phyloP scores from a whole-genome alignment of 2,329 filamentous ascomycete species.

The Penicillium sp. region DNA sequence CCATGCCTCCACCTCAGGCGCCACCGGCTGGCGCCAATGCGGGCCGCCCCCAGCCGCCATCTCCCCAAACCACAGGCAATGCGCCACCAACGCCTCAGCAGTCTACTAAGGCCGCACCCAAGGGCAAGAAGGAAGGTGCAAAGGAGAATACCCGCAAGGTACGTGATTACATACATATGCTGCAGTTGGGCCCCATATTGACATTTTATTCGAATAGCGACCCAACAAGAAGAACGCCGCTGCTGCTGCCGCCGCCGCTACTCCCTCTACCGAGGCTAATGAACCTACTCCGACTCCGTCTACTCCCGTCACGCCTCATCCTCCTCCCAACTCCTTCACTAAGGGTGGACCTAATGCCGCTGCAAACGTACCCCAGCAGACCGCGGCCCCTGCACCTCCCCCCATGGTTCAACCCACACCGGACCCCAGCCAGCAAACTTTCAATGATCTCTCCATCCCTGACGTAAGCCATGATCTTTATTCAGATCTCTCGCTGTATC shows the following conservation, averaged over 20 bases:
- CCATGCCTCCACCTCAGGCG: slow-evolving; percentile 58
- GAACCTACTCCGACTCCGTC: slow-evolving; percentile 56
- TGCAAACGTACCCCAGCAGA: slow-evolving; percentile 42
- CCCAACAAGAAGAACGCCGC: slow-evolving; percentile 52
- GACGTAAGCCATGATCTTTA: slow-evolving; percentile 41
- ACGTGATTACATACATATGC: slow-evolving; percentile 33
- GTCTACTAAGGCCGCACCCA: slow-evolving; percentile 62
- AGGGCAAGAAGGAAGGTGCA: slow-evolving; percentile 63
- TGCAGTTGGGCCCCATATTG: background rate
- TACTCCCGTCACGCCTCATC: slow-evolving; percentile 56
- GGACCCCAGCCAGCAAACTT: slow-evolving; percentile 41
- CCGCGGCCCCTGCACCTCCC: slow-evolving; percentile 44
- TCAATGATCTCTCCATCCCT: slow-evolving; percentile 43
- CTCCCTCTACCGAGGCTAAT: slow-evolving; percentile 54
- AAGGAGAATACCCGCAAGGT: slow-evolving; percentile 55
- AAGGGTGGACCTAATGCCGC: slow-evolving; percentile 47
- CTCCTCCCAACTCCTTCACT: slow-evolving; percentile 53
- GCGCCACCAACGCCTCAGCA: slow-evolving; percentile 68
- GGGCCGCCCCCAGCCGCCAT: slow-evolving; percentile 51
- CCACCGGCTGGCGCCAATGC: slow-evolving; percentile 49
- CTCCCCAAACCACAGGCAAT: slow-evolving; percentile 51
- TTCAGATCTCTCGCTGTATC: background rate
- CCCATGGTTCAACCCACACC: slow-evolving; percentile 44
- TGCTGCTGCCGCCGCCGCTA: slow-evolving; percentile 49
- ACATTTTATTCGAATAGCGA: slow-evolving; percentile 33